These are phyloP conservation scores for Russula emetica DNA, from an alignment of 768 basidiomycete species.

Conservation along the genomic window DNA sequence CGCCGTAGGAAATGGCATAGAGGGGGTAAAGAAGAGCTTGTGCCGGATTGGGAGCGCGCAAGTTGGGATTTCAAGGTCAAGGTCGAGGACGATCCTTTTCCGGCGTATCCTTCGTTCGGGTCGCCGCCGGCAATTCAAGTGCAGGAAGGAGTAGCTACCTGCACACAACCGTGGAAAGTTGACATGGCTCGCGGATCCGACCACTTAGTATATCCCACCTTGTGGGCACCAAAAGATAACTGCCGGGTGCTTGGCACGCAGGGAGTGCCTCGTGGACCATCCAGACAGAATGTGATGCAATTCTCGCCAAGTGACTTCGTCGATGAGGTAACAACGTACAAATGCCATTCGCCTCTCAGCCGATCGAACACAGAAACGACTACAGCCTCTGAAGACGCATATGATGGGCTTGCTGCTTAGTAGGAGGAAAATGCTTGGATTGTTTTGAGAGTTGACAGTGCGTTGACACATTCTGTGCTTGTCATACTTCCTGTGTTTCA, in stretches of 20 bases:
- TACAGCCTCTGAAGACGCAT: slow-evolving; percentile 20
- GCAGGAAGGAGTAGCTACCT: slow-evolving; percentile 6
- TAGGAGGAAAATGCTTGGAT: background rate
- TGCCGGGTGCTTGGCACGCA: background rate
- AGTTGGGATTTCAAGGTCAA: slow-evolving; percentile 50
- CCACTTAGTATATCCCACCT: background rate
- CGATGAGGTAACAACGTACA: slow-evolving; percentile 4
- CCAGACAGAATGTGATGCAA: background rate
- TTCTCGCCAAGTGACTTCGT: background rate
- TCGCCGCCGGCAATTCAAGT: slow-evolving; percentile 24
- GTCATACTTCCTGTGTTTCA: background rate
- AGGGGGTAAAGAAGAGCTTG: slow-evolving; percentile 47
- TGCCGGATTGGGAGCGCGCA: slow-evolving; percentile 60
- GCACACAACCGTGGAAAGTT: background rate
- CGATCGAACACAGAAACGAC: slow-evolving; percentile 7
- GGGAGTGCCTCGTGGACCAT: background rate
- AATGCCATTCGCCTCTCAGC: slow-evolving; percentile 3
- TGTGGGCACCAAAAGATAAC: background rate
- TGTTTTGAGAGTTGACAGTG: background rate
- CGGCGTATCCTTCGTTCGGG: slow-evolving; percentile 35
- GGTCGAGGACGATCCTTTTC: slow-evolving; percentile 27
- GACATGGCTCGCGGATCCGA: background rate
- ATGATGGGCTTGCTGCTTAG: slow-evolving; percentile 20
- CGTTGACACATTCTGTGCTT: slow-evolving; percentile 1
- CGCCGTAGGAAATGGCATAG: slow-evolving; percentile 33